Conservation (phyloP, 176 grass and related monocot genomes). For the Panicum miliaceum region DNA sequence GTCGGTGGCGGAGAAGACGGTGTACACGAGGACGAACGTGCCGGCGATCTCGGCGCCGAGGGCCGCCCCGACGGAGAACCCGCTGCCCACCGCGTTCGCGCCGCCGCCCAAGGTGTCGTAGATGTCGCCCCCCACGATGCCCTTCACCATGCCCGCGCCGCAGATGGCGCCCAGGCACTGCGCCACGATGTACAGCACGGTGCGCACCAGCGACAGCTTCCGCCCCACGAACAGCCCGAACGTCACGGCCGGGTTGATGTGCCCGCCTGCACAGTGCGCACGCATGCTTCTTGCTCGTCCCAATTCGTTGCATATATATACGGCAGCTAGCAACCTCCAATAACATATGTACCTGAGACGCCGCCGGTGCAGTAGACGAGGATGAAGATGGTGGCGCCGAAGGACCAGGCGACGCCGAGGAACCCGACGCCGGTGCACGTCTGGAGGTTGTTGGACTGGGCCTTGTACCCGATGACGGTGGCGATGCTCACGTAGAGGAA, state of each 20-base stretch:
- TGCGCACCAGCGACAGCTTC: slow-evolving; percentile 70
- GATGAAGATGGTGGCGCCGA: slow-evolving; percentile 87
- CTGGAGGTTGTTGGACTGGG: slow-evolving; percentile 16
- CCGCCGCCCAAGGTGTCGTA: slow-evolving; percentile 60
- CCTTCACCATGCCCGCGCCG: slow-evolving; percentile 80
- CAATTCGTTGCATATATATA: no score
- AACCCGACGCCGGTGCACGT: slow-evolving; percentile 65
- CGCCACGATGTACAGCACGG: slow-evolving; percentile 65
- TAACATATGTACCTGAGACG: slow-evolving; percentile 64
- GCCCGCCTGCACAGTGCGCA: slow-evolving; percentile 46
- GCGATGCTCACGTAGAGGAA: slow-evolving; percentile 87
- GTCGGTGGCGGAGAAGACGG: slow-evolving; percentile 77
- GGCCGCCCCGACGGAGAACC: slow-evolving; percentile 41
- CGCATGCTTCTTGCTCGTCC: not conserved
- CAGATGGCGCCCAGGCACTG: slow-evolving; percentile 91
- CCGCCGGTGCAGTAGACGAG: slow-evolving; percentile 84
- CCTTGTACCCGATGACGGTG: slow-evolving; percentile 88
- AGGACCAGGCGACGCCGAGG: slow-evolving; percentile 86
- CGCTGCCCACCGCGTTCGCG: slow-evolving; percentile 51
- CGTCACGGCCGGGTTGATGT: slow-evolving; percentile 94
- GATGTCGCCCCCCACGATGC: slow-evolving; percentile 43
- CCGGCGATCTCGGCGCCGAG: slow-evolving; percentile 77
- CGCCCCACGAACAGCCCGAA: slow-evolving; percentile 66
- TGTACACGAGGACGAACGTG: slow-evolving; percentile 87
- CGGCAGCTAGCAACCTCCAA: no score